phyloP scores from a whole-genome alignment of 1,284 basidiomycete species.

The Lentinus polychrous region DNA sequence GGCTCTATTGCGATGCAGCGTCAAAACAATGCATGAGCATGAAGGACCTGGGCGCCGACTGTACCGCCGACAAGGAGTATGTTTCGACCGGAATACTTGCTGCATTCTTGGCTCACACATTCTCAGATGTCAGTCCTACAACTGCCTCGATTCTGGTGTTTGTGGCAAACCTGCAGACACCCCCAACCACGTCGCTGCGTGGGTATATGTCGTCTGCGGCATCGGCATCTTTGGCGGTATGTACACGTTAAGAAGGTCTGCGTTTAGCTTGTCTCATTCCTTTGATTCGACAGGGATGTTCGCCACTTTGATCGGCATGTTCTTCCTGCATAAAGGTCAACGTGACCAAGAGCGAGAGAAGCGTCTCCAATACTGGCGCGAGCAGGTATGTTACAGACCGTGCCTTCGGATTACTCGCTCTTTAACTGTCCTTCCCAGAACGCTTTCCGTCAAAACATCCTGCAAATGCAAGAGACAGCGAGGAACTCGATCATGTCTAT shows the following conservation, averaged over 20 bases:
- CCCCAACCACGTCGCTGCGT: constrained; percentile 57
- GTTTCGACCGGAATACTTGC: constrained; percentile 19
- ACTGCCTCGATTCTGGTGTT: constrained; percentile 54
- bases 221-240: constrained; percentile 65
- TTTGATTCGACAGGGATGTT: constrained; percentile 51
- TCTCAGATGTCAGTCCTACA: constrained; percentile 66
- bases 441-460: constrained; percentile 69
- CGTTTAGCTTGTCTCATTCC: background rate
- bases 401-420: constrained; percentile 1
- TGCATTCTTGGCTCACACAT: constrained; percentile 6
- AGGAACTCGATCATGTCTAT: constrained; percentile 55
- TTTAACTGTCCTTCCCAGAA: constrained; percentile 35
- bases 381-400: constrained; percentile 51
- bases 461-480: constrained; percentile 70
- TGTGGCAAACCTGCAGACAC: constrained; percentile 60
- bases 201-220: constrained; percentile 71
- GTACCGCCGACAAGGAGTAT: constrained; percentile 78
- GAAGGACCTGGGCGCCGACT: constrained; percentile 50
- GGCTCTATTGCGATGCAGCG: constrained; percentile 69
- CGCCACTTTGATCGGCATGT: constrained; percentile 61
- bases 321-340: constrained; percentile 62
- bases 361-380: constrained; percentile 81
- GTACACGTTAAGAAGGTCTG: background rate
- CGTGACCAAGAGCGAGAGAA: constrained; percentile 73
- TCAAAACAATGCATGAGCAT: constrained; percentile 51